Conservation (phyloP, 2,329 filamentous ascomycete species). For the Metarhizium album region DNA sequence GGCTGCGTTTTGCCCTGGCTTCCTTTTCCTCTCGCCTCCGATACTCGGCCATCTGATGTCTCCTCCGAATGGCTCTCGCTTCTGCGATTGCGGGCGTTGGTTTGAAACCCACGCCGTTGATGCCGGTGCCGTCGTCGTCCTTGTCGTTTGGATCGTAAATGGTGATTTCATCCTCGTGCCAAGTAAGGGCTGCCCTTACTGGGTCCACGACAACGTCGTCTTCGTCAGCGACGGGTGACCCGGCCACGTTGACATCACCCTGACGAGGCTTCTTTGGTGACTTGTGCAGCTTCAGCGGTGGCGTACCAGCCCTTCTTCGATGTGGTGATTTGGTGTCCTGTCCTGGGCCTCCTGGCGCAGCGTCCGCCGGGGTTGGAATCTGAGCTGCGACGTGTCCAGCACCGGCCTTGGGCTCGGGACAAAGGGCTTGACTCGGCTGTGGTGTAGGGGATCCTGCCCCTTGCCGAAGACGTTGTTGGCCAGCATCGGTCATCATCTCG, state of each 20-base stretch:
- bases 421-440: not conserved
- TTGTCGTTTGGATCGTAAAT: conserved; percentile 53
- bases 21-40: conserved; percentile 50
- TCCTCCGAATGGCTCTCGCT: conserved; percentile 43
- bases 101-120: conserved; percentile 58
- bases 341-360: not conserved
- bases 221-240: conserved; percentile 12
- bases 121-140: conserved; percentile 56
- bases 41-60: conserved; percentile 53
- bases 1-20: conserved; percentile 44
- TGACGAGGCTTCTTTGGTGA: conserved; percentile 11
- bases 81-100: conserved; percentile 51
- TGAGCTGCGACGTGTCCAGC: not conserved
- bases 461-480: not conserved
- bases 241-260: not conserved
- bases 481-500: conserved; percentile 2
- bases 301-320: conserved; percentile 26
- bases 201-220: conserved; percentile 35
- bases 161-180: conserved; percentile 59
- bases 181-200: conserved; percentile 49
- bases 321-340: conserved; percentile 21
- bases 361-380: not conserved
- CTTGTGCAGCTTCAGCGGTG: conserved; percentile 23
- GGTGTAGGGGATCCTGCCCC: not conserved
- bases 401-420: not conserved